phyloP scores from a whole-genome alignment of 2,329 filamentous ascomycete genomes.

The Nemania bipapillata region DNA sequence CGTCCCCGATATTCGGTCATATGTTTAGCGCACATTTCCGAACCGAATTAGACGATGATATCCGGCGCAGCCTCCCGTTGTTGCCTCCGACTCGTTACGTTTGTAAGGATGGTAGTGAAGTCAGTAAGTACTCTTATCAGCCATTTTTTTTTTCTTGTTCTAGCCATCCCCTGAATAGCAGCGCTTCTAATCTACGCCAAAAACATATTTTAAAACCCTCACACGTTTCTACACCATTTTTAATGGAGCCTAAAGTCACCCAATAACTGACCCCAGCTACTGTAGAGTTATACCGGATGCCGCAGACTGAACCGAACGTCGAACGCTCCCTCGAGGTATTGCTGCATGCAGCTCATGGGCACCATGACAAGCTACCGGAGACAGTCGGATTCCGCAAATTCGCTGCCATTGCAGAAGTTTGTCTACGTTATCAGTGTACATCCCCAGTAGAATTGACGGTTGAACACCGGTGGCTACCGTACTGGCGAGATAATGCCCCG shows the following conservation, averaged over 20 bases:
- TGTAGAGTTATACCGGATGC: slow-evolving; percentile 61
- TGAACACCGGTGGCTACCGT: slow-evolving; percentile 63
- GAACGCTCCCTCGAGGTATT: slow-evolving; percentile 58
- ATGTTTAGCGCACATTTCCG: slow-evolving; percentile 55
- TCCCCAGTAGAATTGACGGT: slow-evolving; percentile 62
- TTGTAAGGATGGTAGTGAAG: slow-evolving; percentile 54
- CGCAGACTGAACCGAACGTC: slow-evolving; percentile 60
- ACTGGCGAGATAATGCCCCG: slow-evolving; percentile 55
- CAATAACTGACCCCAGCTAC: neutral
- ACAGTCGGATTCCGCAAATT: slow-evolving; percentile 62
- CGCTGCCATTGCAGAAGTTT: slow-evolving; percentile 64
- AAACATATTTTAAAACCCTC: neutral
- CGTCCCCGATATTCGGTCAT: slow-evolving; percentile 62
- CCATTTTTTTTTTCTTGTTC: neutral
- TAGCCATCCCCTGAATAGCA: neutral
- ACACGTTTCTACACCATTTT: neutral
- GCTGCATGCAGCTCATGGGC: slow-evolving; percentile 63
- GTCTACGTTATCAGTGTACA: slow-evolving; percentile 62
- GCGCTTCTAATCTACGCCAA: neutral
- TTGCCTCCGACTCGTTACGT: slow-evolving; percentile 52
- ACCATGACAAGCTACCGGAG: slow-evolving; percentile 59
- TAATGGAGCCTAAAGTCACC: neutral
- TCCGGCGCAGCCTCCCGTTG: slow-evolving; percentile 49
- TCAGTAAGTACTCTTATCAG: slow-evolving; percentile 41
- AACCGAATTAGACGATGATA: slow-evolving; percentile 50